Conservation (phyloP, 306 rosid genomes). For the Cicer chorassanicum region DNA sequence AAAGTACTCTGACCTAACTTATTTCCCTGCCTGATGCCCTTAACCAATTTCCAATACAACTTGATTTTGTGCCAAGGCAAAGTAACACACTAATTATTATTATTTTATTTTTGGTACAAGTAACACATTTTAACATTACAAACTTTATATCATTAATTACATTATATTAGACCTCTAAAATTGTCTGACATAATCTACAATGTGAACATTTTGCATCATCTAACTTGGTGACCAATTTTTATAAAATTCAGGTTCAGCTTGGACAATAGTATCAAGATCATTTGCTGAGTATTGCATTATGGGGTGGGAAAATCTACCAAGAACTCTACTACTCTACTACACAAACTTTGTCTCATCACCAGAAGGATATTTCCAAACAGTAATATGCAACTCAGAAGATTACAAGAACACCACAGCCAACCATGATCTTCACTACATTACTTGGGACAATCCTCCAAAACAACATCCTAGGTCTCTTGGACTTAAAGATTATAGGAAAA, state of each 20-base stretch:
- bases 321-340: conserved; percentile 93
- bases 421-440: conserved; percentile 88
- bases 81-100: too few species aligned
- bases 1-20: too few species aligned
- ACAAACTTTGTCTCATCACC: conserved; percentile 91
- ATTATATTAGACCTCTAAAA: neutral
- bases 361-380: conserved; percentile 90
- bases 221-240: neutral
- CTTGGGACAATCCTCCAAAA: conserved; percentile 94
- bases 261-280: conserved; percentile 90
- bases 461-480: conserved; percentile 88
- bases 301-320: conserved; percentile 94
- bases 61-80: too few species aligned
- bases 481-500: conserved; percentile 60
- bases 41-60: too few species aligned
- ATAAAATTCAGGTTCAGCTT: conserved; percentile 78
- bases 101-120: too few species aligned
- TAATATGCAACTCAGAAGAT: conserved; percentile 73
- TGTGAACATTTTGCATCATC: conserved; percentile 1
- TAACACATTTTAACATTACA: too few species aligned
- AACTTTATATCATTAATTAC: neutral
- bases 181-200: conserved; percentile 13
- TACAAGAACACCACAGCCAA: conserved; percentile 78
- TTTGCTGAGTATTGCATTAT: conserved; percentile 80
- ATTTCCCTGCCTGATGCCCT: too few species aligned